These are phyloP conservation scores for Pholiota adiposa DNA, from an alignment of 1,284 basidiomycete genomes.

Conservation along the genomic window DNA sequence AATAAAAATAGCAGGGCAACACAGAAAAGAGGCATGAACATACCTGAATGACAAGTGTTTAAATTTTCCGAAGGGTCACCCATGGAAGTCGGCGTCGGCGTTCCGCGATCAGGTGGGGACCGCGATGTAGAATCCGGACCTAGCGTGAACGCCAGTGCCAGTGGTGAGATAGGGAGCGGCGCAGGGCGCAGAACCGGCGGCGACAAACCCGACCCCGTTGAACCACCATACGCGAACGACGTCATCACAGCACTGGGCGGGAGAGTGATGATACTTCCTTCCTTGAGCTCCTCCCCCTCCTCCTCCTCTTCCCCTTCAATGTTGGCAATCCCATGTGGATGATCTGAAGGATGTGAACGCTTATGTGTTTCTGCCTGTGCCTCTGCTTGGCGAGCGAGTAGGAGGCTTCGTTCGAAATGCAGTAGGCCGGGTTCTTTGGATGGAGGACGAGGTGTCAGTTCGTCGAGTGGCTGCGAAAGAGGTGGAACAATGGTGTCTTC, in stretches of 20 bases:
- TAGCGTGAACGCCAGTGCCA: slow-evolving; percentile 22
- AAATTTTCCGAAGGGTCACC: slow-evolving; percentile 8
- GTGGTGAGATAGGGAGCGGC: slow-evolving; percentile 18
- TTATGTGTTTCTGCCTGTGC: slow-evolving; percentile 3
- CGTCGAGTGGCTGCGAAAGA: slow-evolving; percentile 11
- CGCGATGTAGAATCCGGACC: not conserved
- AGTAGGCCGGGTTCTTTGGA: slow-evolving; percentile 25
- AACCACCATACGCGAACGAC: not conserved
- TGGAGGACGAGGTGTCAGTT: slow-evolving; percentile 33
- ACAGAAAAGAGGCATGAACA: not conserved
- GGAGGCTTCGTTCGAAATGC: slow-evolving; percentile 23
- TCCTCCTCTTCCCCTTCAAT: slow-evolving; percentile 15
- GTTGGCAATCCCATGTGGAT: not conserved
- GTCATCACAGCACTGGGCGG: slow-evolving; percentile 9
- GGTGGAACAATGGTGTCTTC: slow-evolving; percentile 15
- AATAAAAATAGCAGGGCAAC: not conserved
- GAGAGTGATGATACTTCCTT: slow-evolving; percentile 24
- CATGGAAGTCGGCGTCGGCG: slow-evolving; percentile 22
- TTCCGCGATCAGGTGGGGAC: slow-evolving; percentile 12
- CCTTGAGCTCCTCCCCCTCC: slow-evolving; percentile 19
- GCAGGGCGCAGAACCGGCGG: not conserved
- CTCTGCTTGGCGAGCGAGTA: slow-evolving; percentile 14
- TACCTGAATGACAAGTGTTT: slow-evolving; percentile 10
- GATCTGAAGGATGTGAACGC: not conserved
- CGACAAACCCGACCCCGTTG: not conserved